Conservation (phyloP, 2,329 filamentous ascomycete species). For the Lachnellula subtilissima region DNA sequence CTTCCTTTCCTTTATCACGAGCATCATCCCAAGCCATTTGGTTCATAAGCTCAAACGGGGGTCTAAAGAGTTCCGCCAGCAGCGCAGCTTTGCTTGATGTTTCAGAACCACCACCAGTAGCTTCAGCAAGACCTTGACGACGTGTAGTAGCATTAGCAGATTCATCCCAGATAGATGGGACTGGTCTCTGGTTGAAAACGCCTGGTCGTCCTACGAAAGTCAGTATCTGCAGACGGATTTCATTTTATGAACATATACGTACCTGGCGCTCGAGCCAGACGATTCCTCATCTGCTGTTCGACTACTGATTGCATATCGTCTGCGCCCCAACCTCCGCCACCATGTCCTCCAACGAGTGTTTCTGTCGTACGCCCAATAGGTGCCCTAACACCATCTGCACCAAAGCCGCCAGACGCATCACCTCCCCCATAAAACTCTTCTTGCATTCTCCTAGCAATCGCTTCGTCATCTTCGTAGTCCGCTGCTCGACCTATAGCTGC, state of each 20-base stretch:
- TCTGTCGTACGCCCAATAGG: slow-evolving; percentile 90
- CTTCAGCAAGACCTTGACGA: slow-evolving; percentile 50
- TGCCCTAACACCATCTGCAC: slow-evolving; percentile 67
- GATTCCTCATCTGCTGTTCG: slow-evolving; percentile 30
- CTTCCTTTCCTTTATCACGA: slow-evolving; percentile 77
- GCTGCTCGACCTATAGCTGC: slow-evolving; percentile 42
- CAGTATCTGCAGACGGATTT: slow-evolving; percentile 5
- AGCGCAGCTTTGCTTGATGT: slow-evolving; percentile 66
- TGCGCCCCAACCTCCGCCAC: slow-evolving; percentile 41
- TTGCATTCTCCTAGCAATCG: slow-evolving; percentile 85
- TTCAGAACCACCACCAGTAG: slow-evolving; percentile 62
- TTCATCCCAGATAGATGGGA: slow-evolving; percentile 45
- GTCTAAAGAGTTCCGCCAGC: slow-evolving; percentile 86
- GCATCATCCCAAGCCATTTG: slow-evolving; percentile 77
- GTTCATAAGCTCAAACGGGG: slow-evolving; percentile 85
- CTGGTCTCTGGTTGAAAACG: slow-evolving; percentile 63
- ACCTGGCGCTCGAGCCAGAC: slow-evolving; percentile 28
- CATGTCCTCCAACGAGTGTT: slow-evolving; percentile 73
- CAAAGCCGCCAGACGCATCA: slow-evolving; percentile 37
- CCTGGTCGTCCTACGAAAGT: slow-evolving; percentile 43
- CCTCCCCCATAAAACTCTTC: slow-evolving; percentile 76
- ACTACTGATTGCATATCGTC: slow-evolving; percentile 35
- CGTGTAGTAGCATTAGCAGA: slow-evolving; percentile 39
- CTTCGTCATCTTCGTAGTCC: slow-evolving; percentile 81
- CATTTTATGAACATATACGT: slow-evolving; percentile 7